These are phyloP conservation scores for Malus hybrid DNA, from an alignment of 331 rosid species.

Conservation along the genomic window DNA sequence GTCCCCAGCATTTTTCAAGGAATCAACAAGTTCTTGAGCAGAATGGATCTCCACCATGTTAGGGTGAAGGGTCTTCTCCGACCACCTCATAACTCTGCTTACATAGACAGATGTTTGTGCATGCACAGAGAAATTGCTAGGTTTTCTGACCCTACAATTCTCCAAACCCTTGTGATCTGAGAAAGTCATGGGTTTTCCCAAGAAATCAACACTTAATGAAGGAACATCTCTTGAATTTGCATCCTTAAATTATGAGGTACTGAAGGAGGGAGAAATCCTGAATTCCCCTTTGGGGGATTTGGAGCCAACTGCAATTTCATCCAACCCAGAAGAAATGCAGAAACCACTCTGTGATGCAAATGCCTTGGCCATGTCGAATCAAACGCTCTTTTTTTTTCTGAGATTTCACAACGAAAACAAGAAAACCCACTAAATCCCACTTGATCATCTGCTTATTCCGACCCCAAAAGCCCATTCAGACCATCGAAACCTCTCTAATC, in stretches of 20 bases:
- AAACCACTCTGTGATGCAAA: slow-evolving; percentile 34
- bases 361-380: slow-evolving; percentile 28
- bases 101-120: slow-evolving; percentile 49
- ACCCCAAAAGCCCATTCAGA: no score
- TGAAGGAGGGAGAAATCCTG: slow-evolving; percentile 13
- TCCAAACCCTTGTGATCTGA: slow-evolving; percentile 24
- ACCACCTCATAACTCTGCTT: slow-evolving; percentile 53
- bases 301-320: slow-evolving; percentile 21
- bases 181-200: slow-evolving; percentile 26
- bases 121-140: slow-evolving; percentile 19
- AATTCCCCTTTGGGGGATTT: slow-evolving; percentile 25
- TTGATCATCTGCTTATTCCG: slow-evolving; percentile 2
- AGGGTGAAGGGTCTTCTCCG: slow-evolving; percentile 54
- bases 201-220: slow-evolving; percentile 23
- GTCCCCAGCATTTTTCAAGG: slow-evolving; percentile 60
- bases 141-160: slow-evolving; percentile 22
- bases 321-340: slow-evolving; percentile 30
- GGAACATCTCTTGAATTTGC: slow-evolving; percentile 22
- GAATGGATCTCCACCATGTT: slow-evolving; percentile 71
- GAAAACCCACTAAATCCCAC: neutral
- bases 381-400: neutral
- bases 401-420: slow-evolving; percentile 3
- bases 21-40: slow-evolving; percentile 51
- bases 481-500: slow-evolving; percentile 27
- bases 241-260: slow-evolving; percentile 12